phyloP scores from a whole-genome alignment of 805 yeast species.

The Spathaspora passalidarum region DNA sequence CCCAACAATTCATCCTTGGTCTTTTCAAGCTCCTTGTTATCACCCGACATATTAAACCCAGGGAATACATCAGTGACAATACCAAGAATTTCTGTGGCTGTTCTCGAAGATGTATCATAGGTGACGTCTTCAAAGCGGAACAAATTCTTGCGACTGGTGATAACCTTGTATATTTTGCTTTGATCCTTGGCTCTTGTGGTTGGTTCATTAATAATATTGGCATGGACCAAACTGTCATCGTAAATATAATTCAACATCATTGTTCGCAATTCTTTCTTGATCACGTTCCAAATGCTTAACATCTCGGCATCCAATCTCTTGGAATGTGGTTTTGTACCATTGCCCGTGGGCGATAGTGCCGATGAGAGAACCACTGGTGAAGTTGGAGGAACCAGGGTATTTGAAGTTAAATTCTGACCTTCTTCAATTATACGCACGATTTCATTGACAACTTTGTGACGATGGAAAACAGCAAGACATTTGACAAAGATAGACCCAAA shows the following conservation, averaged over 20 bases:
- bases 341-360: neutral
- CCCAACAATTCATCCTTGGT: slow-evolving; percentile 6
- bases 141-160: slow-evolving; percentile 20
- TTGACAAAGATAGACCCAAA: slow-evolving; percentile 69
- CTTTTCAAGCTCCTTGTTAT: slow-evolving; percentile 10
- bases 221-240: slow-evolving; percentile 14
- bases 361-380: neutral
- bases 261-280: slow-evolving; percentile 30
- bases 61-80: slow-evolving; percentile 65
- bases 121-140: slow-evolving; percentile 33
- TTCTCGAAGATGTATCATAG: slow-evolving; percentile 16
- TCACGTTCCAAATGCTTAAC: slow-evolving; percentile 23
- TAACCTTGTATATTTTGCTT: slow-evolving; percentile 7
- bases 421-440: slow-evolving; percentile 38
- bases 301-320: neutral
- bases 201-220: neutral
- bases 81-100: slow-evolving; percentile 29
- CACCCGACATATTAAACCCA: slow-evolving; percentile 41
- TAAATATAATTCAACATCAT: slow-evolving; percentile 33
- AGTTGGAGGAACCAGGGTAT: neutral
- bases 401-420: slow-evolving; percentile 12
- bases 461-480: slow-evolving; percentile 61
- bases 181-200: slow-evolving; percentile 1
- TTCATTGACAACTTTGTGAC: slow-evolving; percentile 64
- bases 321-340: neutral